phyloP scores from a whole-genome alignment of 257 asterid genomes.

The Ilex asprella region DNA sequence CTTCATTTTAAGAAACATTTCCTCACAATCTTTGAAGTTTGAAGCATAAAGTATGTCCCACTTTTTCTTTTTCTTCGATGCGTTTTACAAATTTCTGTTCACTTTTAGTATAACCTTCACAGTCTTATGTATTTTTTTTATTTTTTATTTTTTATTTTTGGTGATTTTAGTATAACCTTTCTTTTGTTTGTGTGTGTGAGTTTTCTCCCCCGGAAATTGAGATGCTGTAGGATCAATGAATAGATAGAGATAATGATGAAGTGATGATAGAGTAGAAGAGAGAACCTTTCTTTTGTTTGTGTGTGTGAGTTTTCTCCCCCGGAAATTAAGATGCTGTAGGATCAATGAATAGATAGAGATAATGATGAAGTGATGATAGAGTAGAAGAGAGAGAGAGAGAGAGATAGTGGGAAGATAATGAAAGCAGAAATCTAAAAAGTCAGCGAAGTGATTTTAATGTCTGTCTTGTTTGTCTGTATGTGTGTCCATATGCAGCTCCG shows the following conservation, averaged over 20 bases:
- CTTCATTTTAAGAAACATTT: background rate
- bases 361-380: constrained; percentile 77
- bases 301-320: constrained; percentile 28
- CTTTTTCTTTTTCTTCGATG: background rate
- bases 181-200: background rate
- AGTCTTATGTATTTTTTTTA: too few species aligned
- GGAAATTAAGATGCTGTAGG: constrained; percentile 37
- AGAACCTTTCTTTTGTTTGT: background rate
- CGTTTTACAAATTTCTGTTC: background rate
- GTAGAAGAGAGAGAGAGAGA: constrained; percentile 19
- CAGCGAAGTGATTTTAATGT: constrained; percentile 41
- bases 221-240: constrained; percentile 20
- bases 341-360: constrained; percentile 23
- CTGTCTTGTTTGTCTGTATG: constrained; percentile 43
- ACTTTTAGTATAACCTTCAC: background rate
- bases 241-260: constrained; percentile 67
- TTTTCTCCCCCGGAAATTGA: constrained; percentile 48
- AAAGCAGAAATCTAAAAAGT: constrained; percentile 35
- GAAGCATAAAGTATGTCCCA: too few species aligned
- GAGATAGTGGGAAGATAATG: constrained; percentile 21
- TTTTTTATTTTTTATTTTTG: too few species aligned
- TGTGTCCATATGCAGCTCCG: constrained; percentile 64
- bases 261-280: constrained; percentile 48
- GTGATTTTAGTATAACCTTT: background rate
- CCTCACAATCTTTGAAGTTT: background rate